Evolutionary conservation across 768 basidiomycete species (phyloP), one percentile per base, ranked within the genome.

Genomic region (Tricholomella constricta): DNA sequence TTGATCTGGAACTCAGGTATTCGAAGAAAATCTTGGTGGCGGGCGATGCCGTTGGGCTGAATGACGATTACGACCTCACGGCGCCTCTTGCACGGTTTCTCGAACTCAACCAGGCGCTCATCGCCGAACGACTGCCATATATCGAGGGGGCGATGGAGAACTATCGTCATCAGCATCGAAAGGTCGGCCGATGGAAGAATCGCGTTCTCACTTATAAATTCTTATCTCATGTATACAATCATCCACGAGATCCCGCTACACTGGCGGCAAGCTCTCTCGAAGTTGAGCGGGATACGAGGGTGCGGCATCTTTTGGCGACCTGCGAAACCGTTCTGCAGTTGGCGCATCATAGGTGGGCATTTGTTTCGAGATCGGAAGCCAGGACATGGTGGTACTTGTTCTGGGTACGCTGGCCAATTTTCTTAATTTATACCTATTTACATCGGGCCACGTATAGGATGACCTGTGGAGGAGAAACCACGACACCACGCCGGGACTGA

Each of bases 311-410:
- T 27, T 69, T 86, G 63, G 57, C 70, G 25, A 65, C 68, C 5
- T 79, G 76, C 61, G 73, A 78, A 51, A 67, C 62, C 12, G 73
- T 77, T 0, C 77, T 89, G 40, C 65, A 61, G 48, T 71, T 74
- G 19, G 75, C 83, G 0, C 81, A 85, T 64, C 75, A 80, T 27
- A 76, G 89, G 32, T 72, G 84, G 50, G 56, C 66, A 9, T 72
- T 71, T 17, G 83, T 87, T 27, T 72, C 81, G 1, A 58, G 60
- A 8, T 78, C 79, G 1, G 73, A 78, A 57, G 65, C 81, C 1
- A 69, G 78, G 3, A 79, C 82, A 3, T 90, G 88, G 85, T 92
- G 90, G 90, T 90, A 86, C 59, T 74, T 90, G 11, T 83, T 88
- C 58, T 91, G 86, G 86, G 88, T 89, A 45, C 59, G 80, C 29